Conservation (phyloP, 2,329 filamentous ascomycete species). For the Penicillium sp. region DNA sequence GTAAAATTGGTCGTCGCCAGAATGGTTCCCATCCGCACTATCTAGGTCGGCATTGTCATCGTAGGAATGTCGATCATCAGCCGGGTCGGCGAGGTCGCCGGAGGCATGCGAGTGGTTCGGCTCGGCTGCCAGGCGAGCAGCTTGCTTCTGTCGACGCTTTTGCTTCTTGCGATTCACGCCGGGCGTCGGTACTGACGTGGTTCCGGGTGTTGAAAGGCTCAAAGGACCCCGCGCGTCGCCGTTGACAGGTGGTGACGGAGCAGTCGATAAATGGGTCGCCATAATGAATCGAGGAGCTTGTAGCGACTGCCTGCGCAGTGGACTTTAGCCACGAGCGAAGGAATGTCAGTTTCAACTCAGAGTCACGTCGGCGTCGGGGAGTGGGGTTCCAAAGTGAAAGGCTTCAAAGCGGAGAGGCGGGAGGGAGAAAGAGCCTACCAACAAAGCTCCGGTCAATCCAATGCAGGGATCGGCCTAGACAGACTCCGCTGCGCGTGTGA, state of each 20-base stretch:
- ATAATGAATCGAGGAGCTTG: slow-evolving; percentile 27
- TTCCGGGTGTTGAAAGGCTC: slow-evolving; percentile 12
- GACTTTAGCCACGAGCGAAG: slow-evolving; percentile 9
- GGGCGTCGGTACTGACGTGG: slow-evolving; percentile 10
- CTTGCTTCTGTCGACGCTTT: slow-evolving; percentile 82
- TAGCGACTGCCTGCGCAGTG: slow-evolving; percentile 22
- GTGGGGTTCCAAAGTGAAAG: slow-evolving; percentile 7
- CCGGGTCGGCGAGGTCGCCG: slow-evolving; percentile 27
- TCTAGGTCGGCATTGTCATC: slow-evolving; percentile 35
- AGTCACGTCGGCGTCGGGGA: slow-evolving; percentile 7
- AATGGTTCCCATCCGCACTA: slow-evolving; percentile 40
- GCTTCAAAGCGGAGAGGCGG: slow-evolving; percentile 22
- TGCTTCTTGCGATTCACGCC: slow-evolving; percentile 88
- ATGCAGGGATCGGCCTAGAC: slow-evolving; percentile 14
- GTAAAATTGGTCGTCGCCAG: slow-evolving; percentile 53
- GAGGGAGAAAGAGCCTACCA: slow-evolving; percentile 25
- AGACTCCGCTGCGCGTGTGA: slow-evolving; percentile 12
- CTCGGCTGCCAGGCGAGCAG: slow-evolving; percentile 65
- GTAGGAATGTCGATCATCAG: slow-evolving; percentile 24
- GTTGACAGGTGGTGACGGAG: slow-evolving; percentile 29
- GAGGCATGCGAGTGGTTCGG: slow-evolving; percentile 37
- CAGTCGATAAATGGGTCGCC: slow-evolving; percentile 27
- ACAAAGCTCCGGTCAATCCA: slow-evolving; percentile 27
- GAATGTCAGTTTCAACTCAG: not conserved
- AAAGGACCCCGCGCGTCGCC: slow-evolving; percentile 28